phyloP scores from a whole-genome alignment of 345 rosid genomes.

The Stellera chamaejasme region DNA sequence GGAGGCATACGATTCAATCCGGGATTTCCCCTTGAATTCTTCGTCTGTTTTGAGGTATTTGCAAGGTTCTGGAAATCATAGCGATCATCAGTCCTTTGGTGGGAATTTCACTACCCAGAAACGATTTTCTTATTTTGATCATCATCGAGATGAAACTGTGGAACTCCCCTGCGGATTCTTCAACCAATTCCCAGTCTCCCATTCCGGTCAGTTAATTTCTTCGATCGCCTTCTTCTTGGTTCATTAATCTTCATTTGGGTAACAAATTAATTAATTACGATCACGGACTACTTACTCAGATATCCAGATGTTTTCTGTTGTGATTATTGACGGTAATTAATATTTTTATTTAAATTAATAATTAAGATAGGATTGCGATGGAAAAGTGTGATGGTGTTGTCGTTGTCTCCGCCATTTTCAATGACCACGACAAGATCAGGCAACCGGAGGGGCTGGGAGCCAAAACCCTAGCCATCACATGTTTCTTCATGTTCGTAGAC shows the following conservation, averaged over 20 bases:
- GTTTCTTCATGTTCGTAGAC: slow-evolving; percentile 93
- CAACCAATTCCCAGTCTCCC: slow-evolving; percentile 44
- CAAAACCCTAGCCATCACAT: slow-evolving; percentile 40
- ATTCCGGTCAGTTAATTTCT: slow-evolving; percentile 43
- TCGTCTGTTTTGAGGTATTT: slow-evolving; percentile 41
- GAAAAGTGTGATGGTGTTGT: slow-evolving; percentile 62
- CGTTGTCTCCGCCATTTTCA: slow-evolving; percentile 82
- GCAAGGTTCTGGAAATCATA: slow-evolving; percentile 20
- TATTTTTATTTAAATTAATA: neutral
- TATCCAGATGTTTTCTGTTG: neutral
- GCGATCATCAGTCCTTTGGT: slow-evolving; percentile 34
- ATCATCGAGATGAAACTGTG: slow-evolving; percentile 12
- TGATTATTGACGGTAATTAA: neutral
- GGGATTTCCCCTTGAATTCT: slow-evolving; percentile 26
- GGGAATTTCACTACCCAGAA: slow-evolving; percentile 46
- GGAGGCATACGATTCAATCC: slow-evolving; percentile 40
- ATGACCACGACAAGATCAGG: slow-evolving; percentile 83
- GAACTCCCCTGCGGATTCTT: slow-evolving; percentile 83
- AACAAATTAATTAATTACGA: no score
- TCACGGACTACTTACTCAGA: neutral
- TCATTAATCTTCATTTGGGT: neutral
- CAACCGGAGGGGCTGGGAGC: slow-evolving; percentile 81
- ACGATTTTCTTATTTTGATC: slow-evolving; percentile 59
- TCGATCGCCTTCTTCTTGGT: neutral
- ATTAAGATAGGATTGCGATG: slow-evolving; percentile 69